Percentiles rank a stretch among this genome's conserved stretches.
Evolutionary conservation across 805 yeast species (phyloP).

Genomic region (Ogataea trehalophila): DNA sequence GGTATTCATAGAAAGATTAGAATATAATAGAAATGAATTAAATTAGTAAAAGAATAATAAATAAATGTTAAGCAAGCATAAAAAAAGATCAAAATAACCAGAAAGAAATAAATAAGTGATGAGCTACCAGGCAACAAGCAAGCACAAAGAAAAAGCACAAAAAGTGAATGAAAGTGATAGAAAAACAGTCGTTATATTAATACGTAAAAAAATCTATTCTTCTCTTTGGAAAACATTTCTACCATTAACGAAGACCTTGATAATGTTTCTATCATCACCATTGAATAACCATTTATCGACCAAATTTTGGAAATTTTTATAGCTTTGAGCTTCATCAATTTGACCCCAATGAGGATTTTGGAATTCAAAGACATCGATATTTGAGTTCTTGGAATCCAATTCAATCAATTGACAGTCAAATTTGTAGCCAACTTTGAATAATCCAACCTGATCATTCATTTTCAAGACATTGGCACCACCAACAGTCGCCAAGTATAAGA

Average conservation of each 20-base stretch:
- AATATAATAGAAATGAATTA: no score
- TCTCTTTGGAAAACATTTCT: slow-evolving; percentile 41
- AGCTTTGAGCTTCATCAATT: slow-evolving; percentile 9
- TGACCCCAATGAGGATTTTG: slow-evolving; percentile 43
- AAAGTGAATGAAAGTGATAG: not conserved
- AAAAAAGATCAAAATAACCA: not conserved
- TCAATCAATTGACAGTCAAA: slow-evolving; percentile 84
- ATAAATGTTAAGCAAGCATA: not conserved
- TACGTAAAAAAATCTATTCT: not conserved
- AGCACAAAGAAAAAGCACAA: not conserved
- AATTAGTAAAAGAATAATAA: not conserved
- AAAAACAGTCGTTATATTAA: not conserved
- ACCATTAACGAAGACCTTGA: slow-evolving; percentile 81
- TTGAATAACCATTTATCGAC: slow-evolving; percentile 87
- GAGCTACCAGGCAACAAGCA: not conserved
- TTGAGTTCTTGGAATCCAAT: slow-evolving; percentile 46
- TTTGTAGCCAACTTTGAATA: slow-evolving; percentile 69
- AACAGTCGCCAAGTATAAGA: slow-evolving; percentile 72
- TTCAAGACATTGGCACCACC: slow-evolving; percentile 85
- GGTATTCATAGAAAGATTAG: not conserved
- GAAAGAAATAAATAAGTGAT: not conserved
- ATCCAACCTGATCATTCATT: slow-evolving; percentile 54
- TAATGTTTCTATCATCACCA: slow-evolving; percentile 90
- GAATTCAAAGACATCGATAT: slow-evolving; percentile 73
- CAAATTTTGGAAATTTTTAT: slow-evolving; percentile 45